Conservation (phyloP, 441 rosid species). For the Adansonia rubrostipa region DNA sequence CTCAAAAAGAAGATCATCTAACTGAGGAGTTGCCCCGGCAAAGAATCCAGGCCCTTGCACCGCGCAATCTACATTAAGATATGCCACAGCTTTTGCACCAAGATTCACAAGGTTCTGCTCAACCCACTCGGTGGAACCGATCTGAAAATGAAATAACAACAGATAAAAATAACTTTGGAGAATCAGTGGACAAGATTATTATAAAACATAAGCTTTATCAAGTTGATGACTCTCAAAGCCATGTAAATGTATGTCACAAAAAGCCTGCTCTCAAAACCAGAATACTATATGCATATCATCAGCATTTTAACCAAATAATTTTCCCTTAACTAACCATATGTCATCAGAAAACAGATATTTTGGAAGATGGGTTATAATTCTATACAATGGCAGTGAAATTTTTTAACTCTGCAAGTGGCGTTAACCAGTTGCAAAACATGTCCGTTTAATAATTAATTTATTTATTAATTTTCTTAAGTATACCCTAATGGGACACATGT, state of each 20-base stretch:
- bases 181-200: neutral
- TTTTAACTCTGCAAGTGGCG: neutral
- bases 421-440: neutral
- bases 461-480: neutral
- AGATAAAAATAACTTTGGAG: neutral
- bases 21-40: conserved; percentile 85
- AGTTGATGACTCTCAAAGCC: conserved; percentile 9
- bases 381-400: neutral
- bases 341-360: neutral
- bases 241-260: neutral
- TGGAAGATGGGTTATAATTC: conserved; percentile 7
- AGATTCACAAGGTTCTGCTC: conserved; percentile 81
- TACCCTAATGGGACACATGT: neutral
- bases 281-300: neutral
- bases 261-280: neutral
- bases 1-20: conserved; percentile 73
- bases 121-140: conserved; percentile 97
- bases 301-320: conserved; percentile 1
- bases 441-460: neutral
- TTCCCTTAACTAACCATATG: neutral
- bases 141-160: conserved; percentile 38
- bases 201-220: conserved; percentile 3
- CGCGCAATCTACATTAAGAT: conserved; percentile 92
- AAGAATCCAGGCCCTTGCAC: conserved; percentile 96
- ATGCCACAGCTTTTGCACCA: conserved; percentile 85